Evolutionary conservation across 2,329 filamentous ascomycete genomes (phyloP).

Genomic region (Xylariaceae sp.): DNA sequence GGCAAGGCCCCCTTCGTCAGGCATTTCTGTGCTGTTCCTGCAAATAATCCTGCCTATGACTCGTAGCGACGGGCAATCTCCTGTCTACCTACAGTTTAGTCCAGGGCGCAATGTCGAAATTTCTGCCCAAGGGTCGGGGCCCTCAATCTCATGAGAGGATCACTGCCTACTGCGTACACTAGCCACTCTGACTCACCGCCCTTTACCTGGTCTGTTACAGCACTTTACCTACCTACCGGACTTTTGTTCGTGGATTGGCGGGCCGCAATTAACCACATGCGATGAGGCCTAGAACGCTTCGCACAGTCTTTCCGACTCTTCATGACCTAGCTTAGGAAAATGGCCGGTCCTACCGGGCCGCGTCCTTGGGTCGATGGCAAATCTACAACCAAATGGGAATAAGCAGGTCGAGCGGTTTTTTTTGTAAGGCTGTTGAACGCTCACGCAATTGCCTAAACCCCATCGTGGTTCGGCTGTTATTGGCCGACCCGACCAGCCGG

Average conservation of each 20-base stretch:
- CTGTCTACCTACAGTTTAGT: background rate
- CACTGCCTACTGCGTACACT: background rate
- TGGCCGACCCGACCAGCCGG: conserved; percentile 4
- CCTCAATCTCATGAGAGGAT: background rate
- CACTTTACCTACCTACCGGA: background rate
- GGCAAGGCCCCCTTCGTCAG: too few species aligned
- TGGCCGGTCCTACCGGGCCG: background rate
- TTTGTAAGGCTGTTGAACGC: background rate
- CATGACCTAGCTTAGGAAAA: background rate
- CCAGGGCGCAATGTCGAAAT: background rate
- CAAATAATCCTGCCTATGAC: background rate
- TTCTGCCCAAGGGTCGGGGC: background rate
- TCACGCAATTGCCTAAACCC: background rate
- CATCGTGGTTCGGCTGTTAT: background rate
- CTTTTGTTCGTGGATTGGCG: background rate
- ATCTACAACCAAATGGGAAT: background rate
- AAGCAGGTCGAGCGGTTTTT: background rate
- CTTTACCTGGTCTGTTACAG: background rate
- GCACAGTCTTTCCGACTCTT: background rate
- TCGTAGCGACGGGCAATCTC: background rate
- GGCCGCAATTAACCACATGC: background rate
- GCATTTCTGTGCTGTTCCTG: background rate
- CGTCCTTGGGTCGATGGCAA: background rate
- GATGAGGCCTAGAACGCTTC: background rate
- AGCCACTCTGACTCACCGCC: background rate